A percentile compares a stretch with the other conserved stretches of the same genome.
Conservation (phyloP, 345 rosid species). For the Gossypium australe region DNA sequence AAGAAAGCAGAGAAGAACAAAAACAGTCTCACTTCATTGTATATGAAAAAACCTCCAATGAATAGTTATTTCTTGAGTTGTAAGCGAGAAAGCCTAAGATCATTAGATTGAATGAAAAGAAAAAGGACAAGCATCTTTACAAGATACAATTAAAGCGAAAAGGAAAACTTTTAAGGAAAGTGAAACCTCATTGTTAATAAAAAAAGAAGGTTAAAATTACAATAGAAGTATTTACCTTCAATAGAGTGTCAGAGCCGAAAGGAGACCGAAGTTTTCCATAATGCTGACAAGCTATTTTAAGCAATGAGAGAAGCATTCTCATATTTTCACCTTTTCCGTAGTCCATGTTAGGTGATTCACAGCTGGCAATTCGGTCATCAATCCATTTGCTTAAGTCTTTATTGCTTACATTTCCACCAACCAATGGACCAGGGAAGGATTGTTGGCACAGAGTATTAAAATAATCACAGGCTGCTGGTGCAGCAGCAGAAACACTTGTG, state of each 20-base stretch:
- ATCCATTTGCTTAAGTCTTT: conserved; percentile 94
- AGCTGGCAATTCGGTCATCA: conserved; percentile 67
- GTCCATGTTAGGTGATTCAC: conserved; percentile 56
- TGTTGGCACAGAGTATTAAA: conserved; percentile 66
- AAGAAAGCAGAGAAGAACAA: not conserved
- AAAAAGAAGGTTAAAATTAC: not conserved
- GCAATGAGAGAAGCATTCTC: conserved; percentile 79
- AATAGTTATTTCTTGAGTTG: not conserved
- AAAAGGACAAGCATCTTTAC: not conserved
- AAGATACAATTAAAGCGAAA: not conserved
- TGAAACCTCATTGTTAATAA: not conserved
- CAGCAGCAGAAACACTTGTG: conserved; percentile 30
- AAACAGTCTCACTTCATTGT: not conserved
- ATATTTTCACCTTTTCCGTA: conserved; percentile 51
- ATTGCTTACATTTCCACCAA: conserved; percentile 84
- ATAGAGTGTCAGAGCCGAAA: conserved; percentile 58
- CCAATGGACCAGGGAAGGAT: conserved; percentile 88
- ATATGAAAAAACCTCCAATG: not conserved
- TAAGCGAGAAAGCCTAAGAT: not conserved
- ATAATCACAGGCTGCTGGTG: conserved; percentile 48
- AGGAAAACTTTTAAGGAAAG: not conserved
- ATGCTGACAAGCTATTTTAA: conserved; percentile 83
- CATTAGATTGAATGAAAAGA: not conserved
- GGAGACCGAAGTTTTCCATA: conserved; percentile 97
- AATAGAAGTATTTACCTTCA: conserved; percentile 44